Evolutionary conservation across 2,329 filamentous ascomycete species (phyloP).

Genomic region (Trichoderma pleuroti): DNA sequence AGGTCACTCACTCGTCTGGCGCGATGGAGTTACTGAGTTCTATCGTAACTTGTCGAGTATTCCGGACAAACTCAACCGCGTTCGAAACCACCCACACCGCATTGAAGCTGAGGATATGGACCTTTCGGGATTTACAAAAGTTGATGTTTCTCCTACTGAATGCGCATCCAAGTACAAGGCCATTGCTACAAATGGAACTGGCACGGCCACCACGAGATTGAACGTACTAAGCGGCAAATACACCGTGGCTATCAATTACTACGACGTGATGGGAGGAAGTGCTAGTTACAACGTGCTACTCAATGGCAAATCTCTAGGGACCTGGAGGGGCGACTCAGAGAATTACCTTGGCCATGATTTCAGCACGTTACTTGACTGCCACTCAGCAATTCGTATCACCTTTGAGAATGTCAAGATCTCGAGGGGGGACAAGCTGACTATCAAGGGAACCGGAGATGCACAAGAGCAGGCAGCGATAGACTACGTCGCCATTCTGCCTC

Average conservation of each 20-base stretch:
- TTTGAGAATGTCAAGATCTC: neutral
- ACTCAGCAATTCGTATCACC: slow-evolving; percentile 2
- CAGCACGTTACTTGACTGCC: slow-evolving; percentile 9
- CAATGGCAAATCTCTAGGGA: neutral
- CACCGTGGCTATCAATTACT: slow-evolving; percentile 64
- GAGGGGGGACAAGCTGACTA: neutral
- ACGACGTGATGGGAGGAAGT: slow-evolving; percentile 56
- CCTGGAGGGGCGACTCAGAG: slow-evolving; percentile 7
- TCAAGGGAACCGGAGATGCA: slow-evolving; percentile 40
- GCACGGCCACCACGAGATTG: slow-evolving; percentile 2
- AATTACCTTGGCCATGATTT: slow-evolving; percentile 8
- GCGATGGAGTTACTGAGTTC: slow-evolving; percentile 63
- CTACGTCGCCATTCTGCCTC: slow-evolving; percentile 61
- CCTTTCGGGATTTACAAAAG: slow-evolving; percentile 54
- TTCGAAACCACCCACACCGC: slow-evolving; percentile 60
- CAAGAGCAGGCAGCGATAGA: slow-evolving; percentile 63
- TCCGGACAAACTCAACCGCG: slow-evolving; percentile 51
- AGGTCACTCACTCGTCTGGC: slow-evolving; percentile 67
- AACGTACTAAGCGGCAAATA: slow-evolving; percentile 49
- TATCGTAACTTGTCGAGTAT: slow-evolving; percentile 61
- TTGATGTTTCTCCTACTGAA: slow-evolving; percentile 55
- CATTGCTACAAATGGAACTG: slow-evolving; percentile 46
- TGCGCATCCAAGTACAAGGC: slow-evolving; percentile 53
- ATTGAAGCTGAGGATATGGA: slow-evolving; percentile 66
- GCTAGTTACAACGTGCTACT: slow-evolving; percentile 31